phyloP scores from a whole-genome alignment of 2,329 filamentous ascomycete species.

The Daldinia eschscholtzii region DNA sequence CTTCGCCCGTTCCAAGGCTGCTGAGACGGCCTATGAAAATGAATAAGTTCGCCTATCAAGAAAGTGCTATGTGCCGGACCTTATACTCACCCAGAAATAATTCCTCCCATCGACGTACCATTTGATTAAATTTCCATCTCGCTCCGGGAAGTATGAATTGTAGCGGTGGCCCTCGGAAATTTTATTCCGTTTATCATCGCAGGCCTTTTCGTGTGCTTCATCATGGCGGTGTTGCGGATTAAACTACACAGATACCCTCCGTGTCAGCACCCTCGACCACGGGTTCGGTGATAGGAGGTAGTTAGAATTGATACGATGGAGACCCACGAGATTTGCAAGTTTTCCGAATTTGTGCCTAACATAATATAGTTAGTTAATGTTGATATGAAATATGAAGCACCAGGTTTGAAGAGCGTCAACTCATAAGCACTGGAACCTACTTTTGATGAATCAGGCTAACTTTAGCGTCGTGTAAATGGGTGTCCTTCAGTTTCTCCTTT shows the following conservation, averaged over 20 bases:
- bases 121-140: constrained; percentile 87
- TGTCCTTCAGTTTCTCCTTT: constrained; percentile 67
- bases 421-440: constrained; percentile 52
- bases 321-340: constrained; percentile 69
- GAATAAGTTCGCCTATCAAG: neutral
- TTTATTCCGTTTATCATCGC: constrained; percentile 81
- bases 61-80: neutral
- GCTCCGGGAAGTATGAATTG: constrained; percentile 89
- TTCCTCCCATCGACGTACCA: constrained; percentile 98
- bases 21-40: constrained; percentile 75
- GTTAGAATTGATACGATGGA: neutral
- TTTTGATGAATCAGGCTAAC: constrained; percentile 70
- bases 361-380: constrained; percentile 9
- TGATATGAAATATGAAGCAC: neutral
- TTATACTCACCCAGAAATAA: constrained; percentile 80
- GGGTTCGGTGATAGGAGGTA: constrained; percentile 9
- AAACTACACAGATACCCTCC: constrained; percentile 61
- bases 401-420: neutral
- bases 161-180: constrained; percentile 84
- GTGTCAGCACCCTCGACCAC: constrained; percentile 26
- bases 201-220: constrained; percentile 87
- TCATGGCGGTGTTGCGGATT: constrained; percentile 94
- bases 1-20: constrained; percentile 87
- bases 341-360: constrained; percentile 71
- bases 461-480: constrained; percentile 69